These are phyloP conservation scores for Eugenia klotzschiana DNA, from an alignment of 441 rosid genomes.

Conservation along the genomic window DNA sequence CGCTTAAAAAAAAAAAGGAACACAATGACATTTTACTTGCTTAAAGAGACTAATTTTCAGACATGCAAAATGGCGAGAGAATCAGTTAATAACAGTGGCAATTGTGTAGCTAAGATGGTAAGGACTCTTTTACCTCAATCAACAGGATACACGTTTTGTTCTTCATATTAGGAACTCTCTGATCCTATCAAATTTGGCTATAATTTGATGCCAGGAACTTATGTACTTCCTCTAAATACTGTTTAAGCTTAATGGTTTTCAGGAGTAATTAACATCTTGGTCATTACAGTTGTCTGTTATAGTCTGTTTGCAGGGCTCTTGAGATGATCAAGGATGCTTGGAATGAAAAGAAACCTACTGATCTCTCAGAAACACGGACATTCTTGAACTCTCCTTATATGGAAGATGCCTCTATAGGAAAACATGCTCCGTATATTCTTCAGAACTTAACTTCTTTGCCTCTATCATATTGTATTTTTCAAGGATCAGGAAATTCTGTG, in stretches of 20 bases:
- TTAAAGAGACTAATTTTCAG: background rate
- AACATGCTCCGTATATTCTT: slow-evolving; percentile 74
- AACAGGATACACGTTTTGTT: background rate
- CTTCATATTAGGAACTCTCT: background rate
- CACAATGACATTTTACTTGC: background rate
- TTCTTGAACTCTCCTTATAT: slow-evolving; percentile 18
- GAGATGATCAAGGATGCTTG: slow-evolving; percentile 68
- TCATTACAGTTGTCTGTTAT: background rate
- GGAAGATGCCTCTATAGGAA: slow-evolving; percentile 33
- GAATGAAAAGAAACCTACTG: slow-evolving; percentile 27
- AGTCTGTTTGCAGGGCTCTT: slow-evolving; percentile 68
- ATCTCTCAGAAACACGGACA: slow-evolving; percentile 23
- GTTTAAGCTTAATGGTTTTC: background rate
- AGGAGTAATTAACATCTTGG: background rate
- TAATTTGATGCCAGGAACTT: background rate
- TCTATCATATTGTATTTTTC: slow-evolving; percentile 49
- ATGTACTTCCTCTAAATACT: background rate
- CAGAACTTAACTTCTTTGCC: slow-evolving; percentile 85
- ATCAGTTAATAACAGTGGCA: background rate
- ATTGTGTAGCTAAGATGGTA: background rate
- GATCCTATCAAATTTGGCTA: background rate
- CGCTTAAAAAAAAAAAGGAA: background rate
- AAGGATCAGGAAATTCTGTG: slow-evolving; percentile 29
- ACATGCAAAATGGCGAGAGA: background rate
- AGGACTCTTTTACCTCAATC: background rate